phyloP scores from a whole-genome alignment of 306 rosid species.

The Castanopsis chinensis region DNA sequence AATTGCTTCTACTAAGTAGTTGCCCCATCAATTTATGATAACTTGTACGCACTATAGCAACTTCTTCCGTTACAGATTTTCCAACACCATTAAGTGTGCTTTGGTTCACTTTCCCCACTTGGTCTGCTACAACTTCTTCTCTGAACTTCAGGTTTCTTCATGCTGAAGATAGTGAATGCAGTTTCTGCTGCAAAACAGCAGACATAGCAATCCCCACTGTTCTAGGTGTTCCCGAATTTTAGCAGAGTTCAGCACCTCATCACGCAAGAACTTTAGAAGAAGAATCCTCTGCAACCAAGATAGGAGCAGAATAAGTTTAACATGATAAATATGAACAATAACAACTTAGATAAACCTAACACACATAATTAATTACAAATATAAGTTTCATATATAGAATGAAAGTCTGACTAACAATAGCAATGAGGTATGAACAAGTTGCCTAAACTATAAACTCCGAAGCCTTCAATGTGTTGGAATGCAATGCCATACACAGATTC shows the following conservation, averaged over 20 bases:
- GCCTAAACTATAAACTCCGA: neutral
- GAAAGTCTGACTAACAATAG: neutral
- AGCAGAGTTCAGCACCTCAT: constrained; percentile 79
- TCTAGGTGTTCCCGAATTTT: constrained; percentile 83
- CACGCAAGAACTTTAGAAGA: constrained; percentile 80
- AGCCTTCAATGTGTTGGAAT: neutral
- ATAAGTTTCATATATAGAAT: neutral
- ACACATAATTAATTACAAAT: too few relatives aligned
- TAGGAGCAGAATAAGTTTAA: constrained; percentile 10
- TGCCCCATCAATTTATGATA: constrained; percentile 39
- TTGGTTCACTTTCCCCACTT: constrained; percentile 59
- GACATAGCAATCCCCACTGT: constrained; percentile 75
- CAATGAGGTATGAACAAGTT: neutral
- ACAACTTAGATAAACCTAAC: neutral
- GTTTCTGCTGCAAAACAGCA: constrained; percentile 73
- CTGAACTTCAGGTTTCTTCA: constrained; percentile 79
- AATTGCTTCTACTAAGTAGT: constrained; percentile 15
- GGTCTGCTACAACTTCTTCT: constrained; percentile 71
- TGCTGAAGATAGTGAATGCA: constrained; percentile 64
- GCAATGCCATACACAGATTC: neutral
- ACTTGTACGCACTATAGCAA: constrained; percentile 33
- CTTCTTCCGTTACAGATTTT: constrained; percentile 53
- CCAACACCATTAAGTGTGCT: constrained; percentile 31
- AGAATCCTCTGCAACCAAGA: constrained; percentile 68
- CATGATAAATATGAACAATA: neutral